These are phyloP conservation scores for Calycina herbarum DNA, from an alignment of 2,329 filamentous ascomycete species.

Conservation along the genomic window DNA sequence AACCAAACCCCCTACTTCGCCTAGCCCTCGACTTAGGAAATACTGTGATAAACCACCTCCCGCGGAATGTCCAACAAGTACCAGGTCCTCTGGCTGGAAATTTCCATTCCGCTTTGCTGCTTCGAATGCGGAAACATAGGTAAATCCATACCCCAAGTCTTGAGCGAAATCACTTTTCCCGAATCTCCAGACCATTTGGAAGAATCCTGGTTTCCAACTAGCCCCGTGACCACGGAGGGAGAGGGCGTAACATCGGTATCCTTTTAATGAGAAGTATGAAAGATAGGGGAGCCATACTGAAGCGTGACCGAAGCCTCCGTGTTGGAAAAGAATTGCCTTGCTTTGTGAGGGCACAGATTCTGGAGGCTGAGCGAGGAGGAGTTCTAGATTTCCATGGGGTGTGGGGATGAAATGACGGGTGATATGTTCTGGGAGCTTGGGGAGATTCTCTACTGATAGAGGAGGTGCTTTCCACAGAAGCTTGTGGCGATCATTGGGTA, in stretches of 20 bases:
- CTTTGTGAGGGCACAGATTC: slow-evolving; percentile 5
- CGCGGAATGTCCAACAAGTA: slow-evolving; percentile 43
- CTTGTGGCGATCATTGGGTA: slow-evolving; percentile 2
- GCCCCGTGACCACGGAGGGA: slow-evolving; percentile 44
- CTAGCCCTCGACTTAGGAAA: slow-evolving; percentile 37
- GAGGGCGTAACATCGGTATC: slow-evolving; percentile 43
- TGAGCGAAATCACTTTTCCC: slow-evolving; percentile 20
- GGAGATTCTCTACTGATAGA: not conserved
- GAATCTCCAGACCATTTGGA: slow-evolving; percentile 38
- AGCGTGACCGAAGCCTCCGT: slow-evolving; percentile 44
- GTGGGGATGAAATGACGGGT: slow-evolving; percentile 38
- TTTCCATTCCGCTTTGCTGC: slow-evolving; percentile 29
- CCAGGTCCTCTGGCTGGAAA: slow-evolving; percentile 32
- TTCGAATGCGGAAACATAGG: slow-evolving; percentile 12
- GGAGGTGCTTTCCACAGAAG: slow-evolving; percentile 7
- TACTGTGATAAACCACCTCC: slow-evolving; percentile 45
- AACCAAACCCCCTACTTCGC: slow-evolving; percentile 39
- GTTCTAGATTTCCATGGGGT: slow-evolving; percentile 40
- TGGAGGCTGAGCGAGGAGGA: slow-evolving; percentile 38
- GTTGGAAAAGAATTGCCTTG: slow-evolving; percentile 41
- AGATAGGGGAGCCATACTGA: slow-evolving; percentile 39
- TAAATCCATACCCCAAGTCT: slow-evolving; percentile 18
- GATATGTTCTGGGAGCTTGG: slow-evolving; percentile 35
- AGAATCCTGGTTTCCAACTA: slow-evolving; percentile 42
- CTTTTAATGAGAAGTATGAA: slow-evolving; percentile 38